Percentiles rank a stretch among this genome's conserved stretches.
Conservation (phyloP, 192 early-diverging fungal species). For the Coemansia sp. region DNA sequence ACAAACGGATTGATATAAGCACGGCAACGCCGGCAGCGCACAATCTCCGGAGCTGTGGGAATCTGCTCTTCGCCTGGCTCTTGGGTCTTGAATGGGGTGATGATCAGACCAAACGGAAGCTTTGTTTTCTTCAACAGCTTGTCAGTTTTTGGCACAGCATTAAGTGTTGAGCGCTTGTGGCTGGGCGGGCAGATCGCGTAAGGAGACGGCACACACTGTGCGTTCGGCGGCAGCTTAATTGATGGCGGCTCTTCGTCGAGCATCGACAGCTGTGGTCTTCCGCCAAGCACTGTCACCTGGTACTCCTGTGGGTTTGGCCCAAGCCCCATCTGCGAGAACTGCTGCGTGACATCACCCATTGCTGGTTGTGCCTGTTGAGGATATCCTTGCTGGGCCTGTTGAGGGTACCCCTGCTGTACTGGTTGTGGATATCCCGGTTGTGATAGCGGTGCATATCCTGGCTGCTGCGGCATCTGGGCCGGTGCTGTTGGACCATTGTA, state of each 20-base stretch:
- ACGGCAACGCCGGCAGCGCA: constrained; percentile 91
- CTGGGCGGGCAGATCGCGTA: constrained; percentile 69
- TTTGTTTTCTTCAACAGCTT: constrained; percentile 83
- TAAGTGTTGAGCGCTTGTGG: constrained; percentile 90
- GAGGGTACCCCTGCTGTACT: constrained; percentile 5
- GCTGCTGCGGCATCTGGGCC: not conserved
- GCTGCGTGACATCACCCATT: constrained; percentile 41
- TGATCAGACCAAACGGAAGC: constrained; percentile 85
- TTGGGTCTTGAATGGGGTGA: constrained; percentile 74
- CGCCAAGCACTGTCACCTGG: constrained; percentile 39
- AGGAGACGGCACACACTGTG: constrained; percentile 41
- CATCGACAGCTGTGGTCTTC: constrained; percentile 38
- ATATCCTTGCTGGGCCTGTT: constrained; percentile 10
- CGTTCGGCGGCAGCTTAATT: constrained; percentile 47
- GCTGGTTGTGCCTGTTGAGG: constrained; percentile 3
- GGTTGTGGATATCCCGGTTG: constrained; percentile 7
- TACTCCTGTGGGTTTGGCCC: constrained; percentile 28
- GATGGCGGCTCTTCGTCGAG: constrained; percentile 45
- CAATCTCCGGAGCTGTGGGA: constrained; percentile 91
- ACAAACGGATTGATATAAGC: constrained; percentile 98
- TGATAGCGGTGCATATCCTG: not conserved
- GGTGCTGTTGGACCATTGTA: not conserved
- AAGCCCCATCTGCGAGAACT: constrained; percentile 47
- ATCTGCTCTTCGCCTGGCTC: constrained; percentile 64
- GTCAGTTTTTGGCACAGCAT: constrained; percentile 83